Evolutionary conservation across 108 stramenopile genomes (phyloP).

Genomic region (Pseudonitzschia multiseries): DNA sequence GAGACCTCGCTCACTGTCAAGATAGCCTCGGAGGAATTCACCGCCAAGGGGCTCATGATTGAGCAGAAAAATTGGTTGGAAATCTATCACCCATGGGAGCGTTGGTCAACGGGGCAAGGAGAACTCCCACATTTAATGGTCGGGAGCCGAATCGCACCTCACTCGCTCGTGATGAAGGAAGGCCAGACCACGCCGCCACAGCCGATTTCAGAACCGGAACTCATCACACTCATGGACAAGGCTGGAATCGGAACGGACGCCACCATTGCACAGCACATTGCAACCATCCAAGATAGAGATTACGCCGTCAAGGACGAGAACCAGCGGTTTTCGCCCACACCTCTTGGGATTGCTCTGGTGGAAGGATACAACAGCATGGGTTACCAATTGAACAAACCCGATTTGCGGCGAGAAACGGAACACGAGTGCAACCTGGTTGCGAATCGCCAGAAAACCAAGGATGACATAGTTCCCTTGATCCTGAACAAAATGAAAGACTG

Average conservation of each 20-base stretch:
- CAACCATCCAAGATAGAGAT: conserved; percentile 80
- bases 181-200: conserved; percentile 73
- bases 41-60: conserved; percentile 87
- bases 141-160: conserved; percentile 72
- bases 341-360: conserved; percentile 87
- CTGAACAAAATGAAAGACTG: conserved; percentile 79
- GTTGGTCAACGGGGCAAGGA: conserved; percentile 89
- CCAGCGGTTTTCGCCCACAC: conserved; percentile 81
- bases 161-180: conserved; percentile 71
- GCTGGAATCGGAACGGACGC: conserved; percentile 95
- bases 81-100: conserved; percentile 87
- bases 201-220: conserved; percentile 74
- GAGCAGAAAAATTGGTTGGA: conserved; percentile 88
- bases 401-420: conserved; percentile 84
- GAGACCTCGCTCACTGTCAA: conserved; percentile 82
- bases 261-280: conserved; percentile 88
- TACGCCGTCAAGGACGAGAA: conserved; percentile 79
- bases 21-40: conserved; percentile 88
- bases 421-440: conserved; percentile 82
- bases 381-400: conserved; percentile 92
- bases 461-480: conserved; percentile 66
- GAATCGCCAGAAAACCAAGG: conserved; percentile 70
- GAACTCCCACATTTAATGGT: conserved; percentile 68
- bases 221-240: conserved; percentile 85
- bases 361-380: conserved; percentile 96